These are phyloP conservation scores for Escallonia rubra DNA, from an alignment of 129 eudicot genomes.

Conservation along the genomic window DNA sequence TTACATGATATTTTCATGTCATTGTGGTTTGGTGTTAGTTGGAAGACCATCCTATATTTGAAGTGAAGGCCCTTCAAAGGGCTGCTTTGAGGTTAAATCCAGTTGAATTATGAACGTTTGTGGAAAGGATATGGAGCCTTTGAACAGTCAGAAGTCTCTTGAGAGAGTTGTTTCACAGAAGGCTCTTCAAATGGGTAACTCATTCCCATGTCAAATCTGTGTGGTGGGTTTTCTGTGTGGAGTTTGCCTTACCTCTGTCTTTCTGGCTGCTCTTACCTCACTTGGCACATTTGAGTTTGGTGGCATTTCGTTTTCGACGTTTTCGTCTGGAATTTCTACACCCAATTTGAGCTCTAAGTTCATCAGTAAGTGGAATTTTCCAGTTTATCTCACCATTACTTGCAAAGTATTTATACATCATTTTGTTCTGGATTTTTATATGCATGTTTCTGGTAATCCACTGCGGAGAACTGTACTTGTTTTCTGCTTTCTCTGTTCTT, in stretches of 20 bases:
- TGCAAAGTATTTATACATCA: neutral
- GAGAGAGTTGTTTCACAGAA: slow-evolving; percentile 80
- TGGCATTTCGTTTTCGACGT: slow-evolving; percentile 25
- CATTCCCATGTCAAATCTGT: slow-evolving; percentile 88
- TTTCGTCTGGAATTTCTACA: slow-evolving; percentile 30
- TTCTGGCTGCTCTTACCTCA: slow-evolving; percentile 88
- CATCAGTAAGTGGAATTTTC: slow-evolving; percentile 40
- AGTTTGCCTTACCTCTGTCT: slow-evolving; percentile 72
- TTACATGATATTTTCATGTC: slow-evolving; percentile 14
- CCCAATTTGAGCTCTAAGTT: slow-evolving; percentile 36
- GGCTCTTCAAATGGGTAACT: slow-evolving; percentile 76
- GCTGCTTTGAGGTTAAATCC: slow-evolving; percentile 2
- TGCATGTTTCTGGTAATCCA: too few species aligned
- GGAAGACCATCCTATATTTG: neutral
- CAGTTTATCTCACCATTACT: neutral
- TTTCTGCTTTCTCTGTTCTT: too few species aligned
- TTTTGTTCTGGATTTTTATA: too few species aligned
- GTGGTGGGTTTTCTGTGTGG: slow-evolving; percentile 87
- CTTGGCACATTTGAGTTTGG: slow-evolving; percentile 41
- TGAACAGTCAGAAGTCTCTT: slow-evolving; percentile 52
- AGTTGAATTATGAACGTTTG: neutral
- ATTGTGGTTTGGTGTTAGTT: slow-evolving; percentile 12
- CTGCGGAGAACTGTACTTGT: too few species aligned
- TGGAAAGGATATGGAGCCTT: slow-evolving; percentile 29
- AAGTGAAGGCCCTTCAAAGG: neutral